A percentile compares a stretch with the other conserved stretches of the same genome.
phyloP scores from a whole-genome alignment of 768 basidiomycete genomes.

The Agrocybe praecox region DNA sequence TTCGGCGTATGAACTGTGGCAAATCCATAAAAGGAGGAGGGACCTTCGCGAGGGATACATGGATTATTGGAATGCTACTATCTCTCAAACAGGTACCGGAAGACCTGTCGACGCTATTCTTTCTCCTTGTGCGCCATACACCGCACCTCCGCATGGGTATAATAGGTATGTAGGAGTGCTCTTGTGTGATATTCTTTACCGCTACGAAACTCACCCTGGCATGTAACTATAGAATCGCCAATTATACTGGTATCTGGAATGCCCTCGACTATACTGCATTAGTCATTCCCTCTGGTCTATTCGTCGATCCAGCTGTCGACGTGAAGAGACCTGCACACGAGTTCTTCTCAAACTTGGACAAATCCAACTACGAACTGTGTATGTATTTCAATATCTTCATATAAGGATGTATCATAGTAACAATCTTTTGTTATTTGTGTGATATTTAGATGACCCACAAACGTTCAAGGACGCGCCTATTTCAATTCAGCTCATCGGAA shows the following conservation, averaged over 20 bases:
- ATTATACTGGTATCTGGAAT: conserved; percentile 65
- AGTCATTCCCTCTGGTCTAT: conserved; percentile 61
- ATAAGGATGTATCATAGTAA: not conserved
- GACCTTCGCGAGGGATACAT: conserved; percentile 59
- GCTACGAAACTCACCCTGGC: too few species aligned
- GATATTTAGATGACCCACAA: conserved; percentile 54
- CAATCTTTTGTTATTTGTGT: not conserved
- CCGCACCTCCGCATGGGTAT: conserved; percentile 65
- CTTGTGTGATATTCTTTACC: not conserved
- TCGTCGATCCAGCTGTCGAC: conserved; percentile 58
- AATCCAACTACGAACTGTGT: conserved; percentile 35
- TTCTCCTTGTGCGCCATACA: conserved; percentile 58
- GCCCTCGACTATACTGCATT: conserved; percentile 65
- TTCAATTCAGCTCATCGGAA: conserved; percentile 65
- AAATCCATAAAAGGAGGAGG: conserved; percentile 54
- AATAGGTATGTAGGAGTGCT: conserved; percentile 26
- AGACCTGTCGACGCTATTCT: conserved; percentile 80
- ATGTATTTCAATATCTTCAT: not conserved
- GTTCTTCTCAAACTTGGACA: conserved; percentile 54
- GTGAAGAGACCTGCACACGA: conserved; percentile 39
- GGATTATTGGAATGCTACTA: conserved; percentile 63
- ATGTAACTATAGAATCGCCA: conserved; percentile 7
- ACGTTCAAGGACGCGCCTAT: conserved; percentile 62
- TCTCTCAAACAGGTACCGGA: conserved; percentile 57
- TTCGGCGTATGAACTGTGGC: conserved; percentile 69